phyloP scores from a whole-genome alignment of 2,329 filamentous ascomycete genomes.

The Monosporascus sp. region DNA sequence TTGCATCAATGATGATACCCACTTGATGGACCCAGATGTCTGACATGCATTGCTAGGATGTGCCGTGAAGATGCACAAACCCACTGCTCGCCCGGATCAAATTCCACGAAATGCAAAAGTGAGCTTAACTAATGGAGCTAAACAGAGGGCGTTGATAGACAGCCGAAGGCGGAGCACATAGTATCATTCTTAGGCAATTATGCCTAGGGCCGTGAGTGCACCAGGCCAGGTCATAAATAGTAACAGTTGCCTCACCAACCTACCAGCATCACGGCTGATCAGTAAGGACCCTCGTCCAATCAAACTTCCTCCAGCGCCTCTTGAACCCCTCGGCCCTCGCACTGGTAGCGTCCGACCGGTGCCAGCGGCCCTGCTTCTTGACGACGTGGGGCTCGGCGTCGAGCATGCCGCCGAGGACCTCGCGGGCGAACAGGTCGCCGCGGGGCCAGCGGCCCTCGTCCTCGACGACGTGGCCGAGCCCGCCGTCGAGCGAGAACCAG shows the following conservation, averaged over 20 bases:
- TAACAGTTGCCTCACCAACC: background rate
- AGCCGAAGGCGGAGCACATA: too few relatives aligned
- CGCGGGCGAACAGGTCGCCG: constrained; percentile 87
- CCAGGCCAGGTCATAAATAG: too few relatives aligned
- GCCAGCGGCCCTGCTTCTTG: constrained; percentile 87
- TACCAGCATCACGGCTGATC: constrained; percentile 23
- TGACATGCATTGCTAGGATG: background rate
- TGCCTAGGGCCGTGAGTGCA: too few relatives aligned
- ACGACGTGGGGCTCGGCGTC: constrained; percentile 76
- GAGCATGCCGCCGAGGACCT: constrained; percentile 88
- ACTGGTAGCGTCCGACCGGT: constrained; percentile 45
- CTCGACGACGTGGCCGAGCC: constrained; percentile 88
- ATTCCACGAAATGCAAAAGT: too few relatives aligned
- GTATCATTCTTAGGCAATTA: background rate
- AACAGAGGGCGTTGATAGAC: too few relatives aligned
- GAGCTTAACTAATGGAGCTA: too few relatives aligned
- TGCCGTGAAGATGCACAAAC: too few relatives aligned
- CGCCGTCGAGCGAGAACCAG: constrained; percentile 91
- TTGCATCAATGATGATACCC: background rate
- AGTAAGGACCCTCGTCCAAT: constrained; percentile 65
- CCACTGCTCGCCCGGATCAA: too few relatives aligned
- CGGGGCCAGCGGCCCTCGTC: constrained; percentile 79
- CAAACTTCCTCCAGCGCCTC: constrained; percentile 86
- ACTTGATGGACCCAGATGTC: background rate
- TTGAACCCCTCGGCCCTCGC: constrained; percentile 70